These are phyloP conservation scores for Aspergillus hancockii DNA, from an alignment of 495 filamentous ascomycete species.

Conservation along the genomic window DNA sequence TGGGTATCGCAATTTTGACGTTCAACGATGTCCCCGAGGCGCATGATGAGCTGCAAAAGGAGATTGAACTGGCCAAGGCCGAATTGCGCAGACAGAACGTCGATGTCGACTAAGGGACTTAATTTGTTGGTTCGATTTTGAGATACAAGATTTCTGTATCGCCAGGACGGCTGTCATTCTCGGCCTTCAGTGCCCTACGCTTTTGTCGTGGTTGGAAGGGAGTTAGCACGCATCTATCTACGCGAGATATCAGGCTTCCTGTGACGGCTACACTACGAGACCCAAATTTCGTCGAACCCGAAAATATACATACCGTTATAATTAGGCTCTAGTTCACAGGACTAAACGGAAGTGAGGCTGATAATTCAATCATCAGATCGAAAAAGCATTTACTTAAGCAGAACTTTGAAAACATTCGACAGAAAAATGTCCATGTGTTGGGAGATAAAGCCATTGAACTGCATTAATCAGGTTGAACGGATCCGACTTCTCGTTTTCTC, in stretches of 20 bases:
- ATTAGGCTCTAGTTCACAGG: not conserved
- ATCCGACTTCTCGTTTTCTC: not conserved
- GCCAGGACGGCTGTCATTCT: not conserved
- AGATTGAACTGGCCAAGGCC: constrained; percentile 52
- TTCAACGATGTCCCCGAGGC: constrained; percentile 96
- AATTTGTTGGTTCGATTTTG: not conserved
- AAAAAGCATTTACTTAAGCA: not conserved
- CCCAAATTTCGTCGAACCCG: not conserved
- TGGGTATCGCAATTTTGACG: constrained; percentile 88
- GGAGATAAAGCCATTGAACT: not conserved
- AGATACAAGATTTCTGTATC: not conserved
- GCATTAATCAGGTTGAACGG: not conserved
- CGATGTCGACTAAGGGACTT: constrained; percentile 46
- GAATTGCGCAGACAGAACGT: constrained; percentile 52
- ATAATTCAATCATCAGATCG: not conserved
- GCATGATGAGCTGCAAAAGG: constrained; percentile 81
- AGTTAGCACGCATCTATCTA: not conserved
- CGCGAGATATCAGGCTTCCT: not conserved
- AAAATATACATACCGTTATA: not conserved
- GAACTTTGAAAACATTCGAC: not conserved
- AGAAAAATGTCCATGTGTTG: not conserved
- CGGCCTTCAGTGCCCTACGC: not conserved
- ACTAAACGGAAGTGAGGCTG: not conserved
- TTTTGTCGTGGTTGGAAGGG: not conserved
- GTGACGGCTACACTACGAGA: not conserved